Percentiles rank a stretch among this genome's conserved stretches.
These are phyloP conservation scores for Ogataea trehalophila DNA, from an alignment of 805 yeast species.

Conservation along the genomic window DNA sequence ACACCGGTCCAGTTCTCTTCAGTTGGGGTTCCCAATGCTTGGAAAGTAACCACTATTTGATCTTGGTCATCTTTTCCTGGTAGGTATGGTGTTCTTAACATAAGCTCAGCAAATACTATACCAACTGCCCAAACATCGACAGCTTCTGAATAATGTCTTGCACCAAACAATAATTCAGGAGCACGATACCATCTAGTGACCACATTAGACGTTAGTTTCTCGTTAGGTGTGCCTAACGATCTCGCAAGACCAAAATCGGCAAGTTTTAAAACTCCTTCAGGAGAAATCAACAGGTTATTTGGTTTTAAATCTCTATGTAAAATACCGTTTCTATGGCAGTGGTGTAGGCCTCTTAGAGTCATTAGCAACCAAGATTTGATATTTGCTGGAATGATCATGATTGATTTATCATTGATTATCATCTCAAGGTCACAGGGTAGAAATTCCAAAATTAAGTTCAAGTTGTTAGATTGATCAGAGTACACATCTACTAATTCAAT, in stretches of 20 bases:
- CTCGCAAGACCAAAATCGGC: slow-evolving; percentile 98
- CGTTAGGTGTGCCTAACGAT: slow-evolving; percentile 71
- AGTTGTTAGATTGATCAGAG: slow-evolving; percentile 51
- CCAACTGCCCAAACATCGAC: slow-evolving; percentile 97
- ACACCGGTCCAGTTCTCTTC: slow-evolving; percentile 91
- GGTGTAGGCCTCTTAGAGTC: slow-evolving; percentile 93
- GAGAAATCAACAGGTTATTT: slow-evolving; percentile 79
- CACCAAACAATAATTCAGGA: slow-evolving; percentile 87
- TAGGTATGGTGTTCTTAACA: slow-evolving; percentile 90
- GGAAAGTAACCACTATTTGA: slow-evolving; percentile 88
- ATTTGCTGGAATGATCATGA: slow-evolving; percentile 80
- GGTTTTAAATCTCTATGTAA: slow-evolving; percentile 94
- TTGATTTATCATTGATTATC: slow-evolving; percentile 71
- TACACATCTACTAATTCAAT: slow-evolving; percentile 88
- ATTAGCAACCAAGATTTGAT: slow-evolving; percentile 90
- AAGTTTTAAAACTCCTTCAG: slow-evolving; percentile 81
- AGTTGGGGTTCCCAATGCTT: slow-evolving; percentile 94
- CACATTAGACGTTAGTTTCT: slow-evolving; percentile 82
- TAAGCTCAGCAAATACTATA: slow-evolving; percentile 89
- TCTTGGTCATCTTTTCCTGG: slow-evolving; percentile 91
- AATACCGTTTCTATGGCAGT: slow-evolving; percentile 87
- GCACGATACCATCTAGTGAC: slow-evolving; percentile 98
- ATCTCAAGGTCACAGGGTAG: slow-evolving; percentile 89
- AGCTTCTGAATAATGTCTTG: slow-evolving; percentile 83
- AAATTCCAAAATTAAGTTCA: slow-evolving; percentile 89